Percentiles rank a stretch among this genome's conserved stretches.
These are phyloP conservation scores for Rhodotorula sp. DNA, from an alignment of 1,284 basidiomycete genomes.

Conservation along the genomic window DNA sequence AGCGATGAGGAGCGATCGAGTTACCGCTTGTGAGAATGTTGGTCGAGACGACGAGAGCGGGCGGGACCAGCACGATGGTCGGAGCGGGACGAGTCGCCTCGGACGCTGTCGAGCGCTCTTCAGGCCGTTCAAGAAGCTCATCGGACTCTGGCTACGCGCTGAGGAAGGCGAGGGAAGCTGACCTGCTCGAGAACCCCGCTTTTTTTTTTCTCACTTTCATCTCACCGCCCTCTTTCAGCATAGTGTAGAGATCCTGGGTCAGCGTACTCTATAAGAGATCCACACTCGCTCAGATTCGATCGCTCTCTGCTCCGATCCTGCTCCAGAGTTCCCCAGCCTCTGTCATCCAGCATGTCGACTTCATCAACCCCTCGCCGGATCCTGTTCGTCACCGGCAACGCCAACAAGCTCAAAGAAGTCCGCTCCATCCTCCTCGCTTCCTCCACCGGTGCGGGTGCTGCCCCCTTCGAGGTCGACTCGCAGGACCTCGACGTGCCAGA, in stretches of 20 bases:
- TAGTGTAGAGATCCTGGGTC: no score
- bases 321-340: no score
- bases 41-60: background rate
- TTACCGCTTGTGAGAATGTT: background rate
- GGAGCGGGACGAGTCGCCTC: background rate
- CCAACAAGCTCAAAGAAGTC: conserved; percentile 89
- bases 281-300: no score
- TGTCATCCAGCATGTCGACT: conserved; percentile 1
- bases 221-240: no score
- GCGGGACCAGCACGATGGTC: background rate
- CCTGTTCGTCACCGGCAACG: conserved; percentile 77
- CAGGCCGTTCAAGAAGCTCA: no score
- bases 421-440: conserved; percentile 65
- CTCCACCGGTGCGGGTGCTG: background rate
- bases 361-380: conserved; percentile 9
- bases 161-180: no score
- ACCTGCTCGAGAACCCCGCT: no score
- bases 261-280: no score
- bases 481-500: conserved; percentile 78
- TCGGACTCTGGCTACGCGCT: no score
- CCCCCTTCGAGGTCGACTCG: conserved; percentile 64
- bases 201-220: no score
- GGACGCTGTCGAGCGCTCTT: background rate
- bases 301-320: no score
- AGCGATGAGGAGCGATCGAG: background rate